These are phyloP conservation scores for Gonapodya prolifera DNA, from an alignment of 192 early-diverging fungal genomes.

Conservation along the genomic window DNA sequence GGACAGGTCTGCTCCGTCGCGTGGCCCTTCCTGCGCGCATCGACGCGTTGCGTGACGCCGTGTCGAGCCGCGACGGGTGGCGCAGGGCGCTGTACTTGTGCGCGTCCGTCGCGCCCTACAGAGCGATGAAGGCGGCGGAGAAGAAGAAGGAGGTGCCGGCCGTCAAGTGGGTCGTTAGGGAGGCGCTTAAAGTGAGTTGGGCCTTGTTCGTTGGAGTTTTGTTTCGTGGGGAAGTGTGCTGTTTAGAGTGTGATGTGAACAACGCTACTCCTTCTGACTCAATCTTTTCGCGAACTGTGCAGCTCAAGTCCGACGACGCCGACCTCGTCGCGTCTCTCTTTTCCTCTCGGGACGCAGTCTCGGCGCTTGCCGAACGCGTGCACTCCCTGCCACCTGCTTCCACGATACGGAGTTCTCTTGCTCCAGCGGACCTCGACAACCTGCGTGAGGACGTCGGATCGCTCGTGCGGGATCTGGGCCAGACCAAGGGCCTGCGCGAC, in stretches of 20 bases:
- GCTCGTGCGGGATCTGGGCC: constrained; percentile 19
- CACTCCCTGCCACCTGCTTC: not conserved
- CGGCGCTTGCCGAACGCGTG: not conserved
- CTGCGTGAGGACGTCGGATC: constrained; percentile 13
- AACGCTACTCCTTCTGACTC: not conserved
- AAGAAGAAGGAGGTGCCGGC: constrained; percentile 20
- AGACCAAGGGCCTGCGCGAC: constrained; percentile 8
- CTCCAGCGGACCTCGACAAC: not conserved
- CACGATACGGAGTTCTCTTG: not conserved
- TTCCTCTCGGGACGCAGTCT: not conserved
- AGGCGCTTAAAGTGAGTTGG: constrained; percentile 17
- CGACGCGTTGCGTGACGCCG: constrained; percentile 6
- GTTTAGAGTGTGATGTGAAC: not conserved
- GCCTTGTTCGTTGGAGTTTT: not conserved
- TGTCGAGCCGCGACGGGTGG: not conserved
- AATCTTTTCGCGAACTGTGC: not conserved
- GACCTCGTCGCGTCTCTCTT: not conserved
- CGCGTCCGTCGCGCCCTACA: constrained; percentile 12
- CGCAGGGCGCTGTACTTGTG: constrained; percentile 9
- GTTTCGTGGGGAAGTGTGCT: not conserved
- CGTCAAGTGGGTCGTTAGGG: constrained; percentile 15
- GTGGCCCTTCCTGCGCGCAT: not conserved
- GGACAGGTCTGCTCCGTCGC: not conserved
- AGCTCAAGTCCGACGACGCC: not conserved
- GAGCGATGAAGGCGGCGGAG: constrained; percentile 11